These are phyloP conservation scores for Cydonia oblonga DNA, from an alignment of 331 rosid species.

Conservation along the genomic window DNA sequence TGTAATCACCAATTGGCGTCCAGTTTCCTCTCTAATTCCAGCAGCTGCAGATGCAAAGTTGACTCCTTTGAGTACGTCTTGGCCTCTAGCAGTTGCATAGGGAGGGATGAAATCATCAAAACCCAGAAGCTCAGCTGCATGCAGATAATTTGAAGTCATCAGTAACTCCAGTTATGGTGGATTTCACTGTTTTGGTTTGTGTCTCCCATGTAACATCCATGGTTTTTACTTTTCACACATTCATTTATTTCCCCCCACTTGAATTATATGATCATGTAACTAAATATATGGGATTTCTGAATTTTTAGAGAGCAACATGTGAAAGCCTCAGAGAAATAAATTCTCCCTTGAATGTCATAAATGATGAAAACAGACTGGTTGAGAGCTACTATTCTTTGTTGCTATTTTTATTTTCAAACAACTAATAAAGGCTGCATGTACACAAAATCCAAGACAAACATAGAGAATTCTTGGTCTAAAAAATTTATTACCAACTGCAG, in stretches of 20 bases:
- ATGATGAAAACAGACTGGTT: not conserved
- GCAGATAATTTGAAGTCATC: not conserved
- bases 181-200: not conserved
- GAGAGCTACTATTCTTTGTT: not conserved
- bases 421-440: not conserved
- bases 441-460: not conserved
- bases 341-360: not conserved
- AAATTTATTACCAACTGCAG: not conserved
- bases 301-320: not conserved
- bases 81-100: conserved; percentile 28
- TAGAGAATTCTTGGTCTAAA: not conserved
- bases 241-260: not conserved
- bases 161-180: not conserved
- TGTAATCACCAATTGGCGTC: conserved; percentile 33
- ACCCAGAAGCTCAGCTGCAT: conserved; percentile 36
- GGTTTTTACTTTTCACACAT: not conserved
- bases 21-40: conserved; percentile 43
- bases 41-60: conserved; percentile 51
- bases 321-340: not conserved
- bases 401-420: not conserved
- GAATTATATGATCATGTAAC: too few species aligned
- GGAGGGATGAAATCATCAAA: conserved; percentile 35
- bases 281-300: not conserved
- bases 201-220: not conserved
- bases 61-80: conserved; percentile 28